Evolutionary conservation across 768 basidiomycete species (phyloP).

Genomic region (Calocybe cyanea): DNA sequence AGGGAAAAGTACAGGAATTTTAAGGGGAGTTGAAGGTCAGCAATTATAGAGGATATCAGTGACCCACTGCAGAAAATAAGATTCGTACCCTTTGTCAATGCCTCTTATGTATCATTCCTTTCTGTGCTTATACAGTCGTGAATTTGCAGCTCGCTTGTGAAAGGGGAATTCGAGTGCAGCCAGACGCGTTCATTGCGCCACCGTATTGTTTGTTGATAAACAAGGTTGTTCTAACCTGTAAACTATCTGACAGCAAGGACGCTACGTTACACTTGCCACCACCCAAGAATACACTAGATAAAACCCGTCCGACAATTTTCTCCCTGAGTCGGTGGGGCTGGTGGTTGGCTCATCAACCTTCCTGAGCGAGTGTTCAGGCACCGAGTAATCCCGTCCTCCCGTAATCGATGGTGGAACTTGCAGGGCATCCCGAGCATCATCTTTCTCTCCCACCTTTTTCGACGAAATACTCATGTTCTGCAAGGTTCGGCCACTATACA

Average conservation of each 20-base stretch:
- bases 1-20: conserved; percentile 87
- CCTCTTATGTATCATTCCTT: conserved; percentile 8
- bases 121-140: background rate
- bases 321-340: too few species aligned
- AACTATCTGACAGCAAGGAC: too few species aligned
- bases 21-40: conserved; percentile 81
- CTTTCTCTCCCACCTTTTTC: background rate
- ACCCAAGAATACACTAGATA: too few species aligned
- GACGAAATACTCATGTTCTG: background rate
- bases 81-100: conserved; percentile 82
- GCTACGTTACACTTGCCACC: too few species aligned
- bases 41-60: conserved; percentile 73
- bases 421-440: conserved; percentile 1
- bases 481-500: background rate
- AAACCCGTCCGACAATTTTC: too few species aligned
- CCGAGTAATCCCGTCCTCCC: background rate
- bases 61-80: conserved; percentile 75
- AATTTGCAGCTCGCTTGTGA: conserved; percentile 72
- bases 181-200: too few species aligned
- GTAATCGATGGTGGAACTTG: background rate
- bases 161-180: too few species aligned
- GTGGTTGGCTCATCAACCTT: background rate
- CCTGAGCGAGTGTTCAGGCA: background rate
- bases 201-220: too few species aligned
- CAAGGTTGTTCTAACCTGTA: too few species aligned